Evolutionary conservation across 257 asterid species (phyloP), one percentile per base, ranked within the genome.

Genomic region (Datura wrightii): DNA sequence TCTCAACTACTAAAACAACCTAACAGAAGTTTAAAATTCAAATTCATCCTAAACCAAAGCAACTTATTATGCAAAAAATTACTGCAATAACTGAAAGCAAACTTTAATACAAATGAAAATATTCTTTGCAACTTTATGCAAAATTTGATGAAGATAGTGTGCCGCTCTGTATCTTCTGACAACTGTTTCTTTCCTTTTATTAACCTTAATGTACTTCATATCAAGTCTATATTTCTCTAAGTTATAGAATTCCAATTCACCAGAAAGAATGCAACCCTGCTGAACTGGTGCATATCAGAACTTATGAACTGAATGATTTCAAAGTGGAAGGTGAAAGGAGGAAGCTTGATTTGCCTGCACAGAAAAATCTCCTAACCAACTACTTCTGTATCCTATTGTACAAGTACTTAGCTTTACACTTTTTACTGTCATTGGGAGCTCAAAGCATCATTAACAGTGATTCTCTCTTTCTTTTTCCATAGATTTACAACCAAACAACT

Each of bases 311-410:
- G 87, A 90, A 92, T 89, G 86, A 80, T 86, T 92, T 91, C 91
- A 94, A 91, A 87, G 94, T 90, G 63, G 93, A 90, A 50, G 88
- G 90, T 86, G 94, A 85, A 86, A 91, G 87, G 87, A 94, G 90
- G 90, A 92, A 84, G 92, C 87, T 91, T 10, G 99, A 94, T 85
- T 91, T 97, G 91, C 99, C 99, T 31, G 98, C 91, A 79, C 98
- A 94, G 91, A 94, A 88, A 56, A 97, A 95, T 89, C 96, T 94
- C 48, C 89, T 97, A 82, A 97, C 98, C 55, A 94, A 97, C 90
- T 97, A 97, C 85, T 97, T 94, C 89, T 94, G 99, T 97, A 97
- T 97, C 99, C 98, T 81, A 84, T 60, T 81, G 70, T 34, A 58
- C 37, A 44, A 60, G 9, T 82, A 24, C 85, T 58, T 56, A 24